These are phyloP conservation scores for Aspergillus taichungensis DNA, from an alignment of 495 filamentous ascomycete species.

Conservation along the genomic window DNA sequence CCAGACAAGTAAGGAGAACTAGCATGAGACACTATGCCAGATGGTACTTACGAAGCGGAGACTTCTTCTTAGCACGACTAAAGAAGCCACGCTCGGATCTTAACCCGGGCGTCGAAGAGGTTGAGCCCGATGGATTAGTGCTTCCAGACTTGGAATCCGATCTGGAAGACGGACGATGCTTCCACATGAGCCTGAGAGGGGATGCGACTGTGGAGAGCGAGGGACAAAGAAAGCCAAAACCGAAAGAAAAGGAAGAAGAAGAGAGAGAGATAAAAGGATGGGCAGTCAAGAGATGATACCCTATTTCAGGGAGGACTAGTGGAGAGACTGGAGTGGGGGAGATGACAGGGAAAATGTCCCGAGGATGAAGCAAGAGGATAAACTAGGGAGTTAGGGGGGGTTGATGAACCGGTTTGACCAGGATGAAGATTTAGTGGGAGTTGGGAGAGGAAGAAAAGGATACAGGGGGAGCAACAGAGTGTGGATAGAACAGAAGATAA, in stretches of 20 bases:
- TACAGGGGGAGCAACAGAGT: conserved; percentile 7
- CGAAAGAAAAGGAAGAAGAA: background rate
- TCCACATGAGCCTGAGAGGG: conserved; percentile 33
- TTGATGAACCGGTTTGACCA: background rate
- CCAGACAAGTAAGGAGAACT: conserved; percentile 8
- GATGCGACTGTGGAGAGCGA: conserved; percentile 14
- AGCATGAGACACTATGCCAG: conserved; percentile 12
- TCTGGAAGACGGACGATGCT: conserved; percentile 37
- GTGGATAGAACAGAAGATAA: conserved; percentile 6
- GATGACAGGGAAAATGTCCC: conserved; percentile 5
- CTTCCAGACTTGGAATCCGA: conserved; percentile 35
- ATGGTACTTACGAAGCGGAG: conserved; percentile 24
- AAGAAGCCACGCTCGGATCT: conserved; percentile 30
- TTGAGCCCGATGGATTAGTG: conserved; percentile 18
- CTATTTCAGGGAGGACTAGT: background rate
- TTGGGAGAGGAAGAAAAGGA: conserved; percentile 4
- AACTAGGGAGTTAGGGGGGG: conserved; percentile 1
- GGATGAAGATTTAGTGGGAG: conserved; percentile 1
- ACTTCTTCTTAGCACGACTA: conserved; percentile 33
- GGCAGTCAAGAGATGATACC: background rate
- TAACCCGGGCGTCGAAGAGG: no score
- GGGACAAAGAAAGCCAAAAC: conserved; percentile 9
- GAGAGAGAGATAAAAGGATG: conserved; percentile 7
- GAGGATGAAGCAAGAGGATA: conserved; percentile 5
- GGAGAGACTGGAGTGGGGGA: conserved; percentile 6